These are phyloP conservation scores for Brassica carinata DNA, from an alignment of 345 rosid species.

Conservation along the genomic window DNA sequence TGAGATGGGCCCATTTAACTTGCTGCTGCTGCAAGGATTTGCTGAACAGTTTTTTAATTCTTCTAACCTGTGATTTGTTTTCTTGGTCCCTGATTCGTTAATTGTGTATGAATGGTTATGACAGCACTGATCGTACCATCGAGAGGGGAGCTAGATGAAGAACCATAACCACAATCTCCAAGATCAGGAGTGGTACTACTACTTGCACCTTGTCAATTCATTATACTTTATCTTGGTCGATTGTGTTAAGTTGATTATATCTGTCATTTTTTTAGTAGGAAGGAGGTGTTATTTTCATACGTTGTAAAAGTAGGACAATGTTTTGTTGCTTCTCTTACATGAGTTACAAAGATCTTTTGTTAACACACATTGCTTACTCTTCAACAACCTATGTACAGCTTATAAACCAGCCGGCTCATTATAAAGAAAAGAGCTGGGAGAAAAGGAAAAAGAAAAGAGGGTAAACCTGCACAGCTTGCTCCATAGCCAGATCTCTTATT, in stretches of 20 bases:
- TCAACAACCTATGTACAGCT: conserved; percentile 40
- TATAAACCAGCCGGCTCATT: conserved; percentile 28
- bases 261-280: not conserved
- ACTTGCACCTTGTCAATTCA: not conserved
- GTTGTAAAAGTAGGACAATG: conserved; percentile 11
- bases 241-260: not conserved
- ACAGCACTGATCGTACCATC: not conserved
- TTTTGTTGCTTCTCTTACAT: conserved; percentile 31
- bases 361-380: conserved; percentile 39
- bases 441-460: not conserved
- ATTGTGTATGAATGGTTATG: not conserved
- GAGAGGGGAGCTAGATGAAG: conserved; percentile 6
- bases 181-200: not conserved
- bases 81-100: not conserved
- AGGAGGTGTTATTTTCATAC: conserved; percentile 8
- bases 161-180: not conserved
- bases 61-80: not conserved
- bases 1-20: conserved; percentile 2
- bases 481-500: conserved; percentile 39
- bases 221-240: not conserved
- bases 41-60: not conserved
- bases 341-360: conserved; percentile 39
- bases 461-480: conserved; percentile 41
- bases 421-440: conserved; percentile 11
- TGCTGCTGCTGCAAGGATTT: not conserved